Base-by-base conservation (phyloP, 306 rosid species). In the Quercus agrifolia region DNA sequence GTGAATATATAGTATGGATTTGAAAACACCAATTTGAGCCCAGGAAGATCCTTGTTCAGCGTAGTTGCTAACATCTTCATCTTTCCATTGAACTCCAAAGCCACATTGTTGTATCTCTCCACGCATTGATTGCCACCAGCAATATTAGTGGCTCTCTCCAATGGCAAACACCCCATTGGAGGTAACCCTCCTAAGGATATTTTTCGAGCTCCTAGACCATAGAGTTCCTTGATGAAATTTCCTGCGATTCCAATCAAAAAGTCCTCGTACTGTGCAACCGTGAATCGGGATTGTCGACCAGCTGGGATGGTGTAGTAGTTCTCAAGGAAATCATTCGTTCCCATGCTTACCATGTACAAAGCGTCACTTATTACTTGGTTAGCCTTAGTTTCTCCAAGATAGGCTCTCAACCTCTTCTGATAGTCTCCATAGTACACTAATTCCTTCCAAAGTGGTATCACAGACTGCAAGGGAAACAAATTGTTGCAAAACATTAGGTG, bases 131-230 rank as follows among this genome's bases (percentile, higher is more conserved):
- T 81, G 56, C 89, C 84, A 13, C 87, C 90, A 18, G 79, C 41
- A 61, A 91, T 0, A 46, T 94, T 94, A 15, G 87, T 84, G 56
- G 97, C 85, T 59, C 99, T 90, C 75, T 94, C 99, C 77, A 94
- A 58, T 4, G 99, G 99, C 79, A 94, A 74, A 85, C 97, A 94
- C 19, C 99, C 99, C 99, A 94, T 94, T 1, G 99, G 99, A 62
- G 97, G 97, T 20, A 94, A 71, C 18, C 99, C 99, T 62, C 99
- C 99, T 0, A 94, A 82, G 52, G 99, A 92, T 12, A 94, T 89
- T 81, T 89, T 94, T 63, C 99, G 76, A 54, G 95, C 99, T 13
- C 99, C 99, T 11, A 91, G 89, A 21, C 28, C 70, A 78, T 94
- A 83, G 56, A 94, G 91, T 56, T 64, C 55, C 64, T 72, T 85